Percentiles rank a stretch among this genome's conserved stretches.
These are phyloP conservation scores for Aspergillus mulundensis DNA, from an alignment of 495 filamentous ascomycete genomes.

Conservation along the genomic window DNA sequence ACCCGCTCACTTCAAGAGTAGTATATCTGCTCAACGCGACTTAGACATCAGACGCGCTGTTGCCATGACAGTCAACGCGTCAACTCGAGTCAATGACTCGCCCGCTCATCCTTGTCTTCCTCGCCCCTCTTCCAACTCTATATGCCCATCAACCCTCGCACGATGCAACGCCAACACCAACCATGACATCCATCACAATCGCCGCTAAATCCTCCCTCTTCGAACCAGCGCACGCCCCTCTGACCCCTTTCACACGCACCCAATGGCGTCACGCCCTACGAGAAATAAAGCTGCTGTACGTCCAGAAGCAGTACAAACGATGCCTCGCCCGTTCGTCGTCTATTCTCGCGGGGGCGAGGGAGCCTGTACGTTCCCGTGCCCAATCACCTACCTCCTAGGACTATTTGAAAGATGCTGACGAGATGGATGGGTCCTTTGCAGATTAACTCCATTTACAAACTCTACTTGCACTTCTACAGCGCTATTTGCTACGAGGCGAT, in stretches of 20 bases:
- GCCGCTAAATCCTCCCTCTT: constrained; percentile 19
- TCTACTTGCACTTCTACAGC: constrained; percentile 43
- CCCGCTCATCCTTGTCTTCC: background rate
- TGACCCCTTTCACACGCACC: constrained; percentile 10
- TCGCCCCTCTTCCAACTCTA: background rate
- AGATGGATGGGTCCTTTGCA: constrained; percentile 12
- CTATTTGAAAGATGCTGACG: no score
- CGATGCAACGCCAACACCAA: background rate
- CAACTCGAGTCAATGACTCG: background rate
- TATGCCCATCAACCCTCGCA: no score
- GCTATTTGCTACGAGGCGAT: constrained; percentile 43
- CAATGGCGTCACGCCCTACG: constrained; percentile 35
- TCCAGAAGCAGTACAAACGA: constrained; percentile 42
- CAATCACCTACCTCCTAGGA: background rate
- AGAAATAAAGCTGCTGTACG: constrained; percentile 35
- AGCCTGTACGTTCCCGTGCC: constrained; percentile 24
- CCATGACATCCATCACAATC: constrained; percentile 14
- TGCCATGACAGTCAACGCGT: constrained; percentile 14
- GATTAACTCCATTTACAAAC: constrained; percentile 35
- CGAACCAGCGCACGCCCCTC: constrained; percentile 7
- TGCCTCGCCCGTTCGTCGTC: constrained; percentile 35
- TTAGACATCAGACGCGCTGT: constrained; percentile 3
- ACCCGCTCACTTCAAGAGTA: background rate
- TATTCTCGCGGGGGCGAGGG: constrained; percentile 23
- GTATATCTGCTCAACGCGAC: constrained; percentile 2